These are phyloP conservation scores for Ganoderma boninense DNA, from an alignment of 1,284 basidiomycete species.

Conservation along the genomic window DNA sequence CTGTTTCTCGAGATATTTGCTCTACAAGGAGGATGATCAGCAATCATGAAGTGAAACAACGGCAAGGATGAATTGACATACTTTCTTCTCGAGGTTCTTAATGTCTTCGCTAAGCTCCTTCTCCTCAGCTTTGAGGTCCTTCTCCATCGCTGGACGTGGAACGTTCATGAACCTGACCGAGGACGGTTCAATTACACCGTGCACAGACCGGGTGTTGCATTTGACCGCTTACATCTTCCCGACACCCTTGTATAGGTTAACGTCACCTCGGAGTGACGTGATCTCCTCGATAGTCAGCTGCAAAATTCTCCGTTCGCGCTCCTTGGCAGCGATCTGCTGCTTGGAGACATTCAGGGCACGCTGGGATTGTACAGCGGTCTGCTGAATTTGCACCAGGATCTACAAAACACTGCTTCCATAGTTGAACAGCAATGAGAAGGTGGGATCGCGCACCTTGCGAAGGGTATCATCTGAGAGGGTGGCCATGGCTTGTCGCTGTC, in stretches of 20 bases:
- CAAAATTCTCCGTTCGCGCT: conserved; percentile 87
- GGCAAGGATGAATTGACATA: conserved; percentile 35
- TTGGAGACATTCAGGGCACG: conserved; percentile 74
- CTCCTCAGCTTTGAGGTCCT: conserved; percentile 76
- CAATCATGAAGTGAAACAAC: not conserved
- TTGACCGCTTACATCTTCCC: conserved; percentile 82
- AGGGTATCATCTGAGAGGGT: conserved; percentile 87
- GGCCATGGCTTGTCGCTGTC: conserved; percentile 58
- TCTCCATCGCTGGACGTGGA: conserved; percentile 83
- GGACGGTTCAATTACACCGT: conserved; percentile 7
- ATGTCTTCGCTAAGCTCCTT: conserved; percentile 87
- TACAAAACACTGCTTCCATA: conserved; percentile 42
- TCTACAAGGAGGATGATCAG: conserved; percentile 50
- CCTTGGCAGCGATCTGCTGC: conserved; percentile 81
- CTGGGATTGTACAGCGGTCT: conserved; percentile 84
- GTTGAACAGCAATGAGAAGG: not conserved
- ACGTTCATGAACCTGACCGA: conserved; percentile 84
- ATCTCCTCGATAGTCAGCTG: conserved; percentile 87
- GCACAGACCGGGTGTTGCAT: conserved; percentile 4
- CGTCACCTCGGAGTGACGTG: conserved; percentile 65
- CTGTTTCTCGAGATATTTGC: conserved; percentile 91
- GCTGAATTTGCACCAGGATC: conserved; percentile 92
- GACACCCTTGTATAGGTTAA: conserved; percentile 88
- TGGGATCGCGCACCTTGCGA: conserved; percentile 65
- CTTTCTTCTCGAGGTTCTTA: conserved; percentile 82